Base-by-base conservation (phyloP, 768 basidiomycete species). In the Lactifluus echinatus region DNA sequence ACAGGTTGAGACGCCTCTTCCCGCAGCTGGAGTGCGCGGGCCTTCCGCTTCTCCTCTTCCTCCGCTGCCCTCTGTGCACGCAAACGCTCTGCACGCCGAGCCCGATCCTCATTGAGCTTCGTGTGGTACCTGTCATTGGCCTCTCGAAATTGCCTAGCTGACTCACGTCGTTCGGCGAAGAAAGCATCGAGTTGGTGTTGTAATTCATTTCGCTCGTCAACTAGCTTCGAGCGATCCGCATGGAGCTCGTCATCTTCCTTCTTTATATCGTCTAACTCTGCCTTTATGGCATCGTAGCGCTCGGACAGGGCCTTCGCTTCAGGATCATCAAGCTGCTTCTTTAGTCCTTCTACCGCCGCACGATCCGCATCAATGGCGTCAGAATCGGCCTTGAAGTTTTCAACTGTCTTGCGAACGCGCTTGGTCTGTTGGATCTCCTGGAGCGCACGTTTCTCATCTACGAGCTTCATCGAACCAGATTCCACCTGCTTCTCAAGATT, bases 391-490 rank as follows among this genome's bases (percentile, higher is more conserved):
- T 90, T 82, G 76, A 94, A 93, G 51, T 78, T 69, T 70, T 98
- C 93, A 56, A 98, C 83, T 12, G 74, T 73, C 68, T 79, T 84
- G 50, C 91, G 84, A 57, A 72, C 77, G 42, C 91, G 86, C 67
- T 81, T 89, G 60, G 77, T 73, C 43, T 79, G 77, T 60, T 78
- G 81, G 60, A 99, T 95, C 65, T 98, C 95, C 63, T 82, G 79
- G n/a, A 99, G 78, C 4, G 93, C 89, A 50, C 92, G 85, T 73
- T 96, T 97, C 73, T 99, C 96, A 55, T 96, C 94, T 26, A 85
- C 93, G 57, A 98, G 78, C 68, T 91, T 96, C 79, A 99, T 78
- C 57, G 66, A 82, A 24, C 95, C 95, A 4, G 90, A 90, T 68
- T 98, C 95, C 52, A 99, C 85, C 68, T 93, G 89, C 67, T 82